phyloP scores from a whole-genome alignment of 768 basidiomycete species.

The Suillus subaureus region DNA sequence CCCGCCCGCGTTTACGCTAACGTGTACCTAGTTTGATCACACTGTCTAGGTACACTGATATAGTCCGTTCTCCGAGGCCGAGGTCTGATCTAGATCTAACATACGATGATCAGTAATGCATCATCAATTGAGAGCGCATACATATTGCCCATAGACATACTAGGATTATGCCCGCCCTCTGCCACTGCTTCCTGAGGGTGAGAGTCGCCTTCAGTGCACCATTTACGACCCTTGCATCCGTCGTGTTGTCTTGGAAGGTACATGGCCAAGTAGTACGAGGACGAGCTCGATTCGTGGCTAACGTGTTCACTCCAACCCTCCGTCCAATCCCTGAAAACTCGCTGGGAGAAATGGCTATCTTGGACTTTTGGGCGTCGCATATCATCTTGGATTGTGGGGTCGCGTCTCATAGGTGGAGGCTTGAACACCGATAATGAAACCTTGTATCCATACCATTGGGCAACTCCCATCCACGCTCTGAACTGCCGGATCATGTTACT shows the following conservation, averaged over 20 bases:
- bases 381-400: constrained; percentile 17
- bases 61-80: no score
- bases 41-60: no score
- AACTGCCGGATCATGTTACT: constrained; percentile 89
- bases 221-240: constrained; percentile 90
- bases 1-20: no score
- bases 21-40: no score
- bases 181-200: constrained; percentile 60
- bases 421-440: constrained; percentile 52
- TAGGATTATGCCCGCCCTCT: constrained; percentile 73
- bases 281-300: constrained; percentile 67
- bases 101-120: constrained; percentile 7
- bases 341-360: constrained; percentile 34
- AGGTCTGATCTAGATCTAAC: no score
- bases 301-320: constrained; percentile 49
- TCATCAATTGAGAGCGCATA: constrained; percentile 41
- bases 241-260: constrained; percentile 83
- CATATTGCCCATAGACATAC: constrained; percentile 98
- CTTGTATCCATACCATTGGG: constrained; percentile 82
- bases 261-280: constrained; percentile 63
- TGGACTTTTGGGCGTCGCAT: constrained; percentile 4
- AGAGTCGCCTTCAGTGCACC: constrained; percentile 65
- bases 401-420: constrained; percentile 23
- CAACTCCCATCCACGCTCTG: constrained; percentile 66
- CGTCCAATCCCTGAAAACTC: constrained; percentile 15